Evolutionary conservation across 2,329 filamentous ascomycete genomes (phyloP), one percentile per base, ranked within the genome.

Genomic region (Aureobasidium melanogenum): DNA sequence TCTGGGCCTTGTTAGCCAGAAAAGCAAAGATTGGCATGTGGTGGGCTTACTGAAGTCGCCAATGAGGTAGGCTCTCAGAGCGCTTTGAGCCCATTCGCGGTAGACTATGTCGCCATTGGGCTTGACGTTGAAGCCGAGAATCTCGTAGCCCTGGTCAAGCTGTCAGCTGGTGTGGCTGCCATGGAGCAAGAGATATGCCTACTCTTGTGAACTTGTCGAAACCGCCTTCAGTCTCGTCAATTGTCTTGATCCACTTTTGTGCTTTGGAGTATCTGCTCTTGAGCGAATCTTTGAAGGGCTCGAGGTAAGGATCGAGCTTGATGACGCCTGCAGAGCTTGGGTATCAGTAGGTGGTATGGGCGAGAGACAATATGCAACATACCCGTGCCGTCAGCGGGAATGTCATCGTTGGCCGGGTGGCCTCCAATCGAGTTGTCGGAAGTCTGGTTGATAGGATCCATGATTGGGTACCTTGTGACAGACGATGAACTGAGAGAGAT

Each of bases 71-170:
- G 94, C 94, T 70, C 88, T 82, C 43, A 84, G 80, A 59, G 91
- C 93, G 78, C 91, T 95, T 28, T 94, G 92, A 0, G 94, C 94
- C 94, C 94, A 99, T 82, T 99, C 94, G 67, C 91, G 84, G 75
- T 99, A 99, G 62, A 82, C 80, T 66, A 99, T 91, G 73, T 92
- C 91, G 73, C 90, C 90, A 69, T 96, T 86, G 59, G 84, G 79
- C 71, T 87, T 82, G 63, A 94, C 86, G 67, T 89, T 91, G 75
- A 99, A 84, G 61, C 94, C 94, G 71, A 89, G 96, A 64, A 82
- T 87, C 71, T 97, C 91, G 64, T 85, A 88, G 47, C 94, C 93
- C 90, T 95, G 66, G 19, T 26, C 8, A 34, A 7, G 55, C 39
- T 5, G 5, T 52, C 55, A 36, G 44, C 17, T 24, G n/a, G n/a